Evolutionary conservation across 2,329 filamentous ascomycete genomes (phyloP), one percentile per base, ranked within the genome.

Genomic region (Stagonosporopsis rhizophila): DNA sequence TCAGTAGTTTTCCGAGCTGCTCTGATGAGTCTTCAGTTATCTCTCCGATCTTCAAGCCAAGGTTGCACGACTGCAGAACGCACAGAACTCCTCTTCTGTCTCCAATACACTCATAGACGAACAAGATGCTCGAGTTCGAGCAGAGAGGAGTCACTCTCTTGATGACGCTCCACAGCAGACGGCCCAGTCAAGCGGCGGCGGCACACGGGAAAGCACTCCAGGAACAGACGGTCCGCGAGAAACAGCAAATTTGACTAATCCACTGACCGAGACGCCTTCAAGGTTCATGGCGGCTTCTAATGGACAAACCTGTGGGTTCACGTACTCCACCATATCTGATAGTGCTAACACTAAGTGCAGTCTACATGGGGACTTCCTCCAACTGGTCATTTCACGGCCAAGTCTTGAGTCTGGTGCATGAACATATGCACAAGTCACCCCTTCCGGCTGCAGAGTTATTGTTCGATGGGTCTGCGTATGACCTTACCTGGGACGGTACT

Each of bases 361-460:
- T 77, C 51, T 85, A 84, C 54, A 74, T 85, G 8, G 83, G 82
- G 1, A 82, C 81, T 2, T 84, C 82, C 0, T 85, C 83, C 1
- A 85, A 83, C 42, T 85, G 83, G 83, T 81, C 82, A 0, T 85
- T 85, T 45, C 78, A 78, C 23, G 74, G 82, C 7, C 77, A 80
- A 17, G 77, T 84, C 1, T 71, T 85, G n/a, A 77, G 73, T 23
- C 75, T 83, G 47, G 78, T 79, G 0, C 79, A 84, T 44, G 78
- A 83, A 55, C 75, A 79, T 48, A 71, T 82, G 19, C 76, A 79
- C 44, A 74, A 78, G 37, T 71, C 72, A 2, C 77, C 79, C 1
- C 67, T 80, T 0, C 78, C 82, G 0, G 71, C 80, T 0, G 72
- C 76, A 5, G 77, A 75, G 1, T 67, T 84, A 1, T 69, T 82